Percentiles rank a stretch among this genome's conserved stretches.
Evolutionary conservation across 768 basidiomycete genomes (phyloP).

Genomic region (Tylopilus rubrobrunneus): DNA sequence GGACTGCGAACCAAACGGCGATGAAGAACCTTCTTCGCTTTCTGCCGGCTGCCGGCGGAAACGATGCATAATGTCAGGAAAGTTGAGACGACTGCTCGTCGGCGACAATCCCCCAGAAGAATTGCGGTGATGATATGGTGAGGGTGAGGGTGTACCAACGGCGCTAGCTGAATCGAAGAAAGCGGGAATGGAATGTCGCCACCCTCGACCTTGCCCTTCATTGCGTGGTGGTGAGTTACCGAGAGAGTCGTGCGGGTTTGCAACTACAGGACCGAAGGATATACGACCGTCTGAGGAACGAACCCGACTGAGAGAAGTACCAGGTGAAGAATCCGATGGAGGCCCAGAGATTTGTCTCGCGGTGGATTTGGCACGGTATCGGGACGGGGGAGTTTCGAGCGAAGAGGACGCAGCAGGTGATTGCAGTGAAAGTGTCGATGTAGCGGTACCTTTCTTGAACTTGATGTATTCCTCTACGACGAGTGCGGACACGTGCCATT

Average conservation of each 20-base stretch:
- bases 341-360: conserved; percentile 26
- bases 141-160: conserved; percentile 34
- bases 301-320: conserved; percentile 37
- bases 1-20: conserved; percentile 43
- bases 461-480: conserved; percentile 64
- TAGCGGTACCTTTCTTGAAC: conserved; percentile 31
- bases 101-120: conserved; percentile 38
- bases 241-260: conserved; percentile 44
- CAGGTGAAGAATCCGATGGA: conserved; percentile 38
- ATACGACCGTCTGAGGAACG: conserved; percentile 45
- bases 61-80: conserved; percentile 36
- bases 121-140: conserved; percentile 25
- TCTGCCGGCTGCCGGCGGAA: conserved; percentile 33
- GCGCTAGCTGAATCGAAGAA: conserved; percentile 33
- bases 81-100: conserved; percentile 39
- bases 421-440: conserved; percentile 12
- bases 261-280: conserved; percentile 56
- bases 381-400: conserved; percentile 10
- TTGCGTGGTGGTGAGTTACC: conserved; percentile 44
- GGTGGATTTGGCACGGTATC: conserved; percentile 8
- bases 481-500: conserved; percentile 65
- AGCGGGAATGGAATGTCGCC: conserved; percentile 28
- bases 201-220: conserved; percentile 32
- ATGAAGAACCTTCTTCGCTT: conserved; percentile 49
- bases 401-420: conserved; percentile 16